These are phyloP conservation scores for Camellia japonica DNA, from an alignment of 148 eudicot genomes.

Conservation along the genomic window DNA sequence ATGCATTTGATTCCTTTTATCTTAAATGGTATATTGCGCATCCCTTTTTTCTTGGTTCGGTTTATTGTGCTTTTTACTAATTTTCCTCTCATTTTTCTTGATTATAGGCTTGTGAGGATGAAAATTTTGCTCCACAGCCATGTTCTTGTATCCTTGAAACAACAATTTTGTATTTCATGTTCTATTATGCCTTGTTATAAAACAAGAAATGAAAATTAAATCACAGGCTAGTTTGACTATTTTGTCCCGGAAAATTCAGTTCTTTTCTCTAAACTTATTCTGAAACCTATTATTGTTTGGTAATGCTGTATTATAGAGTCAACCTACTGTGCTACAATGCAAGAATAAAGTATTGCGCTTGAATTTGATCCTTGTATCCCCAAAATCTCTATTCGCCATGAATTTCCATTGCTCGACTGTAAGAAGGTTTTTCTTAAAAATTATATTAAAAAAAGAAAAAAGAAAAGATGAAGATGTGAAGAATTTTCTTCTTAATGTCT, in stretches of 20 bases:
- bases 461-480: neutral
- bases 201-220: neutral
- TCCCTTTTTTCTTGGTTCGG: neutral
- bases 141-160: conserved; percentile 68
- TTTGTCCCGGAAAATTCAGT: neutral
- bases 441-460: neutral
- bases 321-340: neutral
- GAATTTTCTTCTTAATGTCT: neutral
- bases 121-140: conserved; percentile 43
- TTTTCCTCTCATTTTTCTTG: conserved; percentile 1
- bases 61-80: conserved; percentile 9
- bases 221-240: neutral
- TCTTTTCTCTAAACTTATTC: neutral
- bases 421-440: neutral
- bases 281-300: neutral
- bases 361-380: neutral
- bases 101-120: conserved; percentile 55
- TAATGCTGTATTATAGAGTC: neutral
- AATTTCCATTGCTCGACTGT: neutral
- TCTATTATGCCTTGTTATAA: neutral
- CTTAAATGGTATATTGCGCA: neutral
- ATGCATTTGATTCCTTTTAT: neutral
- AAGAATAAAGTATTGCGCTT: neutral
- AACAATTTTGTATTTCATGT: conserved; percentile 4
- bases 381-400: neutral